A percentile compares a stretch with the other conserved stretches of the same genome.
phyloP scores from a whole-genome alignment of 768 basidiomycete genomes.

The Scleroderma citrinum region DNA sequence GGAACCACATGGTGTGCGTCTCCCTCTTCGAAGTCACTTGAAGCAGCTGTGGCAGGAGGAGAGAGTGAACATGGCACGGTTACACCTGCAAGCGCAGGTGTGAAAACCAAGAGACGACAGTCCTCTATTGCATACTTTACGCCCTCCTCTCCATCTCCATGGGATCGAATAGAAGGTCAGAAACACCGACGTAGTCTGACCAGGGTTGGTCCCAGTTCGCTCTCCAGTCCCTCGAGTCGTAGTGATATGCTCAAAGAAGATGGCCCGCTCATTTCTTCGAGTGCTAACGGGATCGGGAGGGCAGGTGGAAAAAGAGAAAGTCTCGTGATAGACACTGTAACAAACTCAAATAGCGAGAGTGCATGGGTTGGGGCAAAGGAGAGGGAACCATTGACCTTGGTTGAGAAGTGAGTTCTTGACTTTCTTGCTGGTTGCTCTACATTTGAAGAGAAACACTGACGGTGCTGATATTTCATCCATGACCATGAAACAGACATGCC shows the following conservation, averaged over 20 bases:
- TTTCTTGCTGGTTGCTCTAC: neutral
- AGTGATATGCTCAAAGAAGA: neutral
- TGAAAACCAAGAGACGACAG: conserved; percentile 16
- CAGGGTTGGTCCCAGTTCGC: neutral
- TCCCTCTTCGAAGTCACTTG: neutral
- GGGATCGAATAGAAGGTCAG: conserved; percentile 4
- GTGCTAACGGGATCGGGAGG: neutral
- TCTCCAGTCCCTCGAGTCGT: neutral
- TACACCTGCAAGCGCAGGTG: neutral
- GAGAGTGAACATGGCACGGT: neutral
- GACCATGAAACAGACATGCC: conserved; percentile 50
- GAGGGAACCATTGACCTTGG: conserved; percentile 52
- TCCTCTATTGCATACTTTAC: conserved; percentile 26
- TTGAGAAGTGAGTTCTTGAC: conserved; percentile 55
- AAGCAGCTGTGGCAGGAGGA: neutral
- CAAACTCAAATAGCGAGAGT: conserved; percentile 16
- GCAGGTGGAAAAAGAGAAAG: conserved; percentile 11
- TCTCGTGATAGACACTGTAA: conserved; percentile 11
- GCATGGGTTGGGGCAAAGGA: conserved; percentile 7
- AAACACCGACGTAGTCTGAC: neutral
- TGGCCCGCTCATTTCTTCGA: neutral
- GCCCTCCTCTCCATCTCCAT: conserved; percentile 20
- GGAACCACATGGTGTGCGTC: conserved; percentile 6
- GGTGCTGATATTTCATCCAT: neutral
- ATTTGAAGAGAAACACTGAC: neutral